phyloP scores from a whole-genome alignment of 2,329 filamentous ascomycete species.

The Calonectria pseudoreteaudii region DNA sequence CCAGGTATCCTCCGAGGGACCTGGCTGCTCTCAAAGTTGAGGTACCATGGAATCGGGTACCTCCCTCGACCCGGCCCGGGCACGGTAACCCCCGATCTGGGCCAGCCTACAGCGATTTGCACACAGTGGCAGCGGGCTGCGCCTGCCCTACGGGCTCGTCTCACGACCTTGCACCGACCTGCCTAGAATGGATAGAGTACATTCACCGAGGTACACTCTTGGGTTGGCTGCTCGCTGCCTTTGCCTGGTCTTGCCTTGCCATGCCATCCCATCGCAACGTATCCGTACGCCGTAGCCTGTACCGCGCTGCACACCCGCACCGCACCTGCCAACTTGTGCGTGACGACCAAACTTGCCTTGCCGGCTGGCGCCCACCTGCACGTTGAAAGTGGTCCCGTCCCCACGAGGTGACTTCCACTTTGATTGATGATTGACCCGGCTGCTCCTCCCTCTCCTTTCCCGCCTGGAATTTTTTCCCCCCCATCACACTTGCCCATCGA shows the following conservation, averaged over 20 bases:
- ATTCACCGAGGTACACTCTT: slow-evolving; percentile 12
- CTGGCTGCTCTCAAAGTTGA: slow-evolving; percentile 6
- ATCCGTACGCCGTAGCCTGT: background rate
- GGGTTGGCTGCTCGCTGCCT: slow-evolving; percentile 2
- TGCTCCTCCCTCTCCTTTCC: slow-evolving; percentile 41
- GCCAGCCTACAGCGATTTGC: slow-evolving; percentile 4
- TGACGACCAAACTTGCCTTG: slow-evolving; percentile 27
- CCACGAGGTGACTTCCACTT: slow-evolving; percentile 42
- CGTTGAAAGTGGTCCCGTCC: slow-evolving; percentile 31
- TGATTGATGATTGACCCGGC: slow-evolving; percentile 41
- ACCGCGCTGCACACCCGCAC: slow-evolving; percentile 2
- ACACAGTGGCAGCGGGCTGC: slow-evolving; percentile 5
- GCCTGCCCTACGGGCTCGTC: slow-evolving; percentile 8
- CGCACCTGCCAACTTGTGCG: slow-evolving; percentile 38
- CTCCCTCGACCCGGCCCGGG: slow-evolving; percentile 30
- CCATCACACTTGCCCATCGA: slow-evolving; percentile 39
- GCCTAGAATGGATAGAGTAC: slow-evolving; percentile 26
- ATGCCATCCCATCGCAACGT: background rate
- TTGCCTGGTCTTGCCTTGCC: background rate
- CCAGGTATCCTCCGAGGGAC: slow-evolving; percentile 1
- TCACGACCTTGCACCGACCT: slow-evolving; percentile 22
- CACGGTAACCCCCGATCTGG: slow-evolving; percentile 15
- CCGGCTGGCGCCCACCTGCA: slow-evolving; percentile 37
- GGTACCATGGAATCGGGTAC: slow-evolving; percentile 32
- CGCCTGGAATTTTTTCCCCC: slow-evolving; percentile 43